Evolutionary conservation across 2,329 filamentous ascomycete genomes (phyloP).

Genomic region (Penicillium sumatraense): DNA sequence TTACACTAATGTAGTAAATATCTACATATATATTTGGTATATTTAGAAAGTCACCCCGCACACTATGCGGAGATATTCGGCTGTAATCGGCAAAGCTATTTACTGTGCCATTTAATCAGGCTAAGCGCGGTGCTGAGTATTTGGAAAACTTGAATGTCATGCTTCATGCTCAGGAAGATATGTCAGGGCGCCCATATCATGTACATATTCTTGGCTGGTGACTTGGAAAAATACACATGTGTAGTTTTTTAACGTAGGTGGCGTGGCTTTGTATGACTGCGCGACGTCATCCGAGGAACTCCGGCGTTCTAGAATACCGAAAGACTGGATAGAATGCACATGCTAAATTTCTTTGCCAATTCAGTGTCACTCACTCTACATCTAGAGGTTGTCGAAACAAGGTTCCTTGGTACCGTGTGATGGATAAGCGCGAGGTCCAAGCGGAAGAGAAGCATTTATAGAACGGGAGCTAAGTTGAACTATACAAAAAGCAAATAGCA

Average conservation of each 20-base stretch:
- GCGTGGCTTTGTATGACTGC: not conserved
- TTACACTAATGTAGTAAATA: too few species aligned
- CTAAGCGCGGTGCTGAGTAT: not conserved
- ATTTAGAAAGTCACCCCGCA: not conserved
- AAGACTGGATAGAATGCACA: not conserved
- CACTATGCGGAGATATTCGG: not conserved
- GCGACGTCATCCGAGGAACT: not conserved
- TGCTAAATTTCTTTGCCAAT: not conserved
- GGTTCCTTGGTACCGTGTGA: not conserved
- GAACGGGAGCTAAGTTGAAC: not conserved
- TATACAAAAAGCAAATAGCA: not conserved
- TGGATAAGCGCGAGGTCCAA: conserved; percentile 1
- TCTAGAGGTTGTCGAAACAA: conserved; percentile 4
- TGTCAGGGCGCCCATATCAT: too few species aligned
- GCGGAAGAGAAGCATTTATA: conserved; percentile 1
- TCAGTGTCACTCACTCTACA: not conserved
- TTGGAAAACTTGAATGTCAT: conserved; percentile 1
- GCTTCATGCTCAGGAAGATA: not conserved
- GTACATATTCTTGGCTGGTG: not conserved
- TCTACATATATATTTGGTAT: not conserved
- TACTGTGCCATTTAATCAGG: not conserved
- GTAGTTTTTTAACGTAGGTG: not conserved
- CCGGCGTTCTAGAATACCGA: not conserved
- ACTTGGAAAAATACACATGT: not conserved
- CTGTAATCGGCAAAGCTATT: not conserved